Conservation (phyloP, 2,329 filamentous ascomycete genomes). For the Arthrobotrys conoides region DNA sequence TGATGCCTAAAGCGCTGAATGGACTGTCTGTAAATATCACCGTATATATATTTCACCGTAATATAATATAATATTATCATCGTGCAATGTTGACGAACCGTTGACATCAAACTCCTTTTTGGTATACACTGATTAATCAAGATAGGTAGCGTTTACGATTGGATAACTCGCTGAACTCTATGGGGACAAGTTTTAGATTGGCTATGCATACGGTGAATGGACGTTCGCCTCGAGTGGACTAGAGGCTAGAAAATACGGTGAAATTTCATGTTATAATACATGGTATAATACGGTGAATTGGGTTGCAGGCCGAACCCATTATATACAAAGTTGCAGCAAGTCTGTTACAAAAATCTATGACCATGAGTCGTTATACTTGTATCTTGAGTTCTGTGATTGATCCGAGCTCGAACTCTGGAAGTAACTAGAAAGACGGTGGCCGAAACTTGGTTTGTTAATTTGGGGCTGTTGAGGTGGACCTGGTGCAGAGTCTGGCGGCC, state of each 20-base stretch:
- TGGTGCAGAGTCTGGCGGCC: neutral
- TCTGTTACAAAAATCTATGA: neutral
- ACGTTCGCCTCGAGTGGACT: no score
- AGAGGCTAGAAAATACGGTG: conserved; percentile 18
- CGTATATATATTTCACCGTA: conserved; percentile 19
- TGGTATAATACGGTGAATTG: conserved; percentile 21
- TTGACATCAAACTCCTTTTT: neutral
- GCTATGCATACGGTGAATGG: no score
- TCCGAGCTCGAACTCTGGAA: conserved; percentile 27
- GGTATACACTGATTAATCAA: no score
- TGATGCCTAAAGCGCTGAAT: neutral
- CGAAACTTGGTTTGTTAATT: conserved; percentile 17
- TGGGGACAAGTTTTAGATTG: no score
- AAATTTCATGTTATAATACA: conserved; percentile 11
- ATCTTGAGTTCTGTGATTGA: conserved; percentile 23
- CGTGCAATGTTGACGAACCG: neutral
- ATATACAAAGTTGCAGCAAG: neutral
- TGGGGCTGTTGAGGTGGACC: neutral
- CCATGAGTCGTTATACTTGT: conserved; percentile 26
- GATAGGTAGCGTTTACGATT: no score
- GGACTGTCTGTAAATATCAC: conserved; percentile 18
- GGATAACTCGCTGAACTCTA: no score
- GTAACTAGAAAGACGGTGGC: conserved; percentile 40
- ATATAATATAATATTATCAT: neutral
- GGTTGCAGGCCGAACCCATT: neutral